These are phyloP conservation scores for Russula dissimulans DNA, from an alignment of 768 basidiomycete genomes.

Conservation along the genomic window DNA sequence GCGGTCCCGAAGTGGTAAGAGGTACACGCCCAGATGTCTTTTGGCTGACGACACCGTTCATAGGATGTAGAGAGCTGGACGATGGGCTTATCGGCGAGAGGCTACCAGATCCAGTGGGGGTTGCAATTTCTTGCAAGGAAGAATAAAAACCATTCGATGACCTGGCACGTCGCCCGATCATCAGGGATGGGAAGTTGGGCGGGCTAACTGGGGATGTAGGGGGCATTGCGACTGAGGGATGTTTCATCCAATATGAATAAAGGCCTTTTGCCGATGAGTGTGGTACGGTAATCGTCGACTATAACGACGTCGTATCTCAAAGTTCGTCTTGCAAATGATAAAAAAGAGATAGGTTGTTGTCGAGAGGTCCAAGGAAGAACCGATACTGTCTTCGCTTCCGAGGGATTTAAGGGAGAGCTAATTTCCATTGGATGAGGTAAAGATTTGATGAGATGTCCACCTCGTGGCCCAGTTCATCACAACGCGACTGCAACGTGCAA, in stretches of 20 bases:
- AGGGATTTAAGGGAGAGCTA: no score
- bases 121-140: background rate
- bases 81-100: slow-evolving; percentile 1
- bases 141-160: background rate
- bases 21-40: background rate
- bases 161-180: background rate
- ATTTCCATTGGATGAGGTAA: no score
- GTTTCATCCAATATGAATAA: background rate
- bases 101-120: background rate
- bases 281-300: slow-evolving; percentile 3
- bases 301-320: background rate
- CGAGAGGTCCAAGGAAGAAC: no score
- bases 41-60: background rate
- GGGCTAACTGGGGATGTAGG: background rate
- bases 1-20: background rate
- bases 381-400: no score
- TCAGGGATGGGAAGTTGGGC: background rate
- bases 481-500: no score
- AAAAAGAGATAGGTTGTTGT: no score
- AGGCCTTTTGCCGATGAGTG: background rate
- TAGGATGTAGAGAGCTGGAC: background rate
- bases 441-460: no score
- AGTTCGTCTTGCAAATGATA: no score
- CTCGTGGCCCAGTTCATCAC: no score
- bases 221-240: background rate